These are phyloP conservation scores for Aspergillus pseudoterreus DNA, from an alignment of 2,329 filamentous ascomycete genomes.

Conservation along the genomic window DNA sequence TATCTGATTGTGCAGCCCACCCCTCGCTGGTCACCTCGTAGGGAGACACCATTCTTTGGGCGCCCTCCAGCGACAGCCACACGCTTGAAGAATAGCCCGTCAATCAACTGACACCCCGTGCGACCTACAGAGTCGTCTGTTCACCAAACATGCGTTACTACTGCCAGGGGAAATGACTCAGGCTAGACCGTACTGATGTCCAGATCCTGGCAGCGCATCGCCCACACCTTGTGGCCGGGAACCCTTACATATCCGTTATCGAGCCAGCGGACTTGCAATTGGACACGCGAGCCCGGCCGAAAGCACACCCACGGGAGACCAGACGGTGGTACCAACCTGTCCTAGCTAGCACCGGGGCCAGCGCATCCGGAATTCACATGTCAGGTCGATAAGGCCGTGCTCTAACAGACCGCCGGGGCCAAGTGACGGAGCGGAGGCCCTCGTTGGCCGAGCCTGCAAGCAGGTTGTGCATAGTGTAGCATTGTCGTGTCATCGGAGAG, in stretches of 20 bases:
- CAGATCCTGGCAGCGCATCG: too few species aligned
- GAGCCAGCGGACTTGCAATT: background rate
- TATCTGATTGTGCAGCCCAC: background rate
- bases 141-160: too few species aligned
- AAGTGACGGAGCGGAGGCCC: background rate
- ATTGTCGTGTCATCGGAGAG: constrained; percentile 13
- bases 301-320: background rate
- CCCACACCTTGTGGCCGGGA: too few species aligned
- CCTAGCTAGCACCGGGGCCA: background rate
- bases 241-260: too few species aligned
- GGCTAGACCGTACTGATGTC: too few species aligned
- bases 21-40: background rate
- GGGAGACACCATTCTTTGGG: too few species aligned
- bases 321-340: background rate
- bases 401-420: background rate
- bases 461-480: constrained; percentile 10
- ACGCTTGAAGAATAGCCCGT: too few species aligned
- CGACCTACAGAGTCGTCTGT: too few species aligned
- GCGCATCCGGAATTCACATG: background rate
- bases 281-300: background rate
- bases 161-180: too few species aligned
- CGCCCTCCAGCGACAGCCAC: too few species aligned
- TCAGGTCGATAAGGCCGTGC: background rate
- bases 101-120: too few species aligned
- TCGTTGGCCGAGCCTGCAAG: constrained; percentile 1